A percentile compares a stretch with the other conserved stretches of the same genome.
Evolutionary conservation across 2,329 filamentous ascomycete genomes (phyloP).

Genomic region (Tolypocladium nubicola): DNA sequence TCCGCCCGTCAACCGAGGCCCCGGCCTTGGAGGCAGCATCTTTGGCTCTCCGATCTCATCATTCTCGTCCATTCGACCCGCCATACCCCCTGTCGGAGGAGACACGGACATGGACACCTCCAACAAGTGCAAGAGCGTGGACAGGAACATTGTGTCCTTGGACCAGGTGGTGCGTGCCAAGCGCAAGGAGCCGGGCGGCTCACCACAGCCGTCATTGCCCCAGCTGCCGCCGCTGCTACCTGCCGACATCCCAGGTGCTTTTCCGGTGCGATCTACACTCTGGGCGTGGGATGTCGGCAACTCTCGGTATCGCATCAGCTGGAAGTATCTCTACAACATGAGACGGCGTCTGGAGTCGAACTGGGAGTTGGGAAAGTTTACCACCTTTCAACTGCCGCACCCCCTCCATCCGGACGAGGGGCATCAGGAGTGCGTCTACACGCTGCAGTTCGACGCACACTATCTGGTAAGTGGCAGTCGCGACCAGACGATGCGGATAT

Average conservation of each 20-base stretch:
- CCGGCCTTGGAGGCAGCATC: conserved; percentile 15
- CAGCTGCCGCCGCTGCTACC: conserved; percentile 18
- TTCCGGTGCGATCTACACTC: conserved; percentile 31
- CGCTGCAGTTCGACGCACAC: conserved; percentile 76
- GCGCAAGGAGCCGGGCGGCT: conserved; percentile 24
- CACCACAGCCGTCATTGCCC: conserved; percentile 18
- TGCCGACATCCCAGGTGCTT: conserved; percentile 13
- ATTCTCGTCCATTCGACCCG: conserved; percentile 16
- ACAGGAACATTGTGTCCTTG: conserved; percentile 15
- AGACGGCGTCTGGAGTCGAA: conserved; percentile 77
- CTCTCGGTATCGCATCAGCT: conserved; percentile 61
- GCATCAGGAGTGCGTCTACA: conserved; percentile 89
- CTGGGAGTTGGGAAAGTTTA: conserved; percentile 74
- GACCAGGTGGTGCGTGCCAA: conserved; percentile 19
- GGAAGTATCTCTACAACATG: conserved; percentile 88
- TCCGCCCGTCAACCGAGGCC: conserved; percentile 12
- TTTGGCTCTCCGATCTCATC: conserved; percentile 23
- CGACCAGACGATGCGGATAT: conserved; percentile 78
- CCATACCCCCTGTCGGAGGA: conserved; percentile 11
- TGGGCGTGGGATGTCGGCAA: conserved; percentile 39
- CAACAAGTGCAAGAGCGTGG: conserved; percentile 16
- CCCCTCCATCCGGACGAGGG: conserved; percentile 70
- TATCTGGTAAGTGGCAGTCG: conserved; percentile 90
- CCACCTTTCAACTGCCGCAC: conserved; percentile 85
- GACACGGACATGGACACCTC: conserved; percentile 19